Evolutionary conservation across 306 rosid species (phyloP), one percentile per base, ranked within the genome.

Genomic region (Quercus bicolor): DNA sequence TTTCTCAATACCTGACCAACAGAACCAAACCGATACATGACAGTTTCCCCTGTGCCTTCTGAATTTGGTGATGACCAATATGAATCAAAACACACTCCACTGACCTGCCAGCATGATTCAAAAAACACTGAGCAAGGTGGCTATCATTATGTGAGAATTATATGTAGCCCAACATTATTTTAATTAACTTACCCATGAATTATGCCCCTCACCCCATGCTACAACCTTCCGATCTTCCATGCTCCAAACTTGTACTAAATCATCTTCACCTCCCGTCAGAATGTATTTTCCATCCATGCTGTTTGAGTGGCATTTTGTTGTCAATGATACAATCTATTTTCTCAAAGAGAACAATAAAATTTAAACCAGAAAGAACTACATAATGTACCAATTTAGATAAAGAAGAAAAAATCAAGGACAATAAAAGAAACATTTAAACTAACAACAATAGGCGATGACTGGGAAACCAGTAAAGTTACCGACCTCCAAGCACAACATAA

Each of bases 171-270:
- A 45, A 23, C 82, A 40, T 37, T 70, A 78, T 78, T 62, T 72
- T 54, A 71, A 74, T 40, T 23, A 78, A 56, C 90, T 81, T 86
- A 96, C 99, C 99, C 99, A 96, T 69, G 99, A 93, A 73, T 81
- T 93, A 84, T 96, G 99, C 51, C 99, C 99, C 88, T 96, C 99
- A 45, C 99, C 97, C 99, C 99, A 93, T 40, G 99, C 99, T 68
- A 96, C 97, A 83, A 96, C 91, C 84, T 93, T 96, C 65, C 99
- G 91, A 85, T 93, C 98, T 86, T 93, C 98, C 94, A 93, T 89
- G 88, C 99, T 91, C 99, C 99, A 96, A 81, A 96, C 94, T 81
- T 94, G 97, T 84, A 96, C 98, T 64, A 96, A 82, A 91, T 96
- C 99, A 68, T 96, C 99, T 91, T 96, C 99, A 54, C 99, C 99